Base-by-base conservation (phyloP, 768 basidiomycete species). In the Panellus pusillus region DNA sequence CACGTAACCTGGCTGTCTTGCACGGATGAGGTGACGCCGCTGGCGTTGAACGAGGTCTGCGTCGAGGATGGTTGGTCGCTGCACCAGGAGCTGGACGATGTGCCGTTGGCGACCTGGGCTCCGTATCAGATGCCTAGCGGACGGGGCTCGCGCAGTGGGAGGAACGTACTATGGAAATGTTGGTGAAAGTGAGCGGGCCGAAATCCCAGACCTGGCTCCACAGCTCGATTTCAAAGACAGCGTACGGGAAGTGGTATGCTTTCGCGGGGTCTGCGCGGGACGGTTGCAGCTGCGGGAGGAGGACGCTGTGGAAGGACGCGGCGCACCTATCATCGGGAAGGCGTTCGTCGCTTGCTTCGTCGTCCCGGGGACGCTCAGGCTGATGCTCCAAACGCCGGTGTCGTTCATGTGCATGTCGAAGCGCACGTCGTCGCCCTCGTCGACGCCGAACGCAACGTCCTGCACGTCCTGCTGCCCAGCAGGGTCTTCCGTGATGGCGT, bases 241-340 rank as follows among this genome's bases (percentile, higher is more conserved):
- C 50, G 36, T 52, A 52, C 28, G 50, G 50, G 44, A 52, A 39
- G 37, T 52, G 20, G 43, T 45, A 32, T 45, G 50, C 50, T 52
- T 52, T 52, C 37, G 42, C 44, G 24, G 50, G 50, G n/a, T 28
- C 50, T 52, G 43, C 44, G 35, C 18, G 28, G 36, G 37, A 17
- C 36, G 20, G 44, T 37, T 29, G 18, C 44, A 52, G 44, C 43
- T 24, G 43, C 38, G 38, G n/a, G 38, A 20, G 35, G 37, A 52
- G 2, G 14, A 14, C 14, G 32, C 32, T 6, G 24, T n/a, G n/a
- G n/a, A n/a, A n/a, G 6, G 6, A 6, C 2, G 6, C 35, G n/a
- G 44, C 44, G 50, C 29, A 52, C 50, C 43, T 44, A 52, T 52
- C 50, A 52, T 52, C 28, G 50, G 50, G 44, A 52, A 52, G 24